Percentiles rank a stretch among this genome's conserved stretches.
Conservation (phyloP, 2,329 filamentous ascomycete genomes). For the Ceratocystis ficicola region DNA sequence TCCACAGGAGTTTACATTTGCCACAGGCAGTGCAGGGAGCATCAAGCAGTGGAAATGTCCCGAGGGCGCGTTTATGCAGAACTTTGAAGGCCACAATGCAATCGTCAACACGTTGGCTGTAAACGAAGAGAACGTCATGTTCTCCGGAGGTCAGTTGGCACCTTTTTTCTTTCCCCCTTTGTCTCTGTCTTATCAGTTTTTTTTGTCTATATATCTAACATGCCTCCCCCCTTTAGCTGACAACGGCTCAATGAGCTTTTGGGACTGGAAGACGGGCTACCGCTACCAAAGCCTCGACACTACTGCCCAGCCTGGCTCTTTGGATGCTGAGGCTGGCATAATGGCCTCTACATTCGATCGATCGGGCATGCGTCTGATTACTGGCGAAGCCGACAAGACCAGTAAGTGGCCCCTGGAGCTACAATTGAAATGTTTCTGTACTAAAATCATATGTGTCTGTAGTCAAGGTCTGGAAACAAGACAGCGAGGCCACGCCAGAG, state of each 20-base stretch:
- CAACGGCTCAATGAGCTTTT: conserved; percentile 93
- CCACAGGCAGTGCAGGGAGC: conserved; percentile 75
- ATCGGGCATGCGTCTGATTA: conserved; percentile 79
- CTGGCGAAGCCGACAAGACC: conserved; percentile 93
- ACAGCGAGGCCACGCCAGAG: conserved; percentile 81
- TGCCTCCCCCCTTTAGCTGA: conserved; percentile 41
- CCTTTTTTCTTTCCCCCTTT: background rate
- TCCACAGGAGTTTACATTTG: conserved; percentile 91
- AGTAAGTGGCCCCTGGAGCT: conserved; percentile 38
- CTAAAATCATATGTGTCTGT: background rate
- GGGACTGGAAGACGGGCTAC: conserved; percentile 97
- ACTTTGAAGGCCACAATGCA: conserved; percentile 90
- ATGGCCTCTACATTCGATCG: conserved; percentile 90
- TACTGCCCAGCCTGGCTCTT: conserved; percentile 80
- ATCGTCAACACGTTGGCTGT: conserved; percentile 91
- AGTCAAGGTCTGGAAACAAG: conserved; percentile 94
- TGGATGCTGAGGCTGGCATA: conserved; percentile 88
- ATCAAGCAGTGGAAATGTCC: conserved; percentile 99
- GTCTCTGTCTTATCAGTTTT: background rate
- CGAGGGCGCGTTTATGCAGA: conserved; percentile 97
- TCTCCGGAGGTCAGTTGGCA: conserved; percentile 55
- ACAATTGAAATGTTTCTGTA: conserved; percentile 23
- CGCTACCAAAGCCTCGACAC: conserved; percentile 83
- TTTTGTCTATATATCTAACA: background rate
- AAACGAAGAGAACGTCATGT: conserved; percentile 89